Base-by-base conservation (phyloP, 176 grass and related monocot genomes). In the Oryza glumipatula region DNA sequence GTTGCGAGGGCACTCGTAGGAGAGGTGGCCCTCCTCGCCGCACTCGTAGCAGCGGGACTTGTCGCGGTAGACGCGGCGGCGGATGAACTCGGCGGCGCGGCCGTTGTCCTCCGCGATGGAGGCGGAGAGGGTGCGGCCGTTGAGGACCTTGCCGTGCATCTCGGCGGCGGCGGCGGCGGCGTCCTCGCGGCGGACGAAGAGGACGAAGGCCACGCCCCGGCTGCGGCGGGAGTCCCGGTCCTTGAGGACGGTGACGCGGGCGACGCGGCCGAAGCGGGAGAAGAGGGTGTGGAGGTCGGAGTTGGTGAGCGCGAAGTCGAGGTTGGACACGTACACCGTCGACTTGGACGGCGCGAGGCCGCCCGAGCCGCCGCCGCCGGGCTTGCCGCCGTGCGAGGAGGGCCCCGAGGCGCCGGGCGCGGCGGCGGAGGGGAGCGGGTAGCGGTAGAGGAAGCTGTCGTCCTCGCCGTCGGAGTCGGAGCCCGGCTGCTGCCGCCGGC, bases 241-340 rank as follows among this genome's bases (percentile, higher is more conserved):
- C 90, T 98, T 98, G 77, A 95, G 85, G 24, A 99, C 89, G 63
- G 96, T 94, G 81, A 95, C 93, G 76, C 89, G 89, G 6, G 91
- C 96, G n/a, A 96, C 96, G 61, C 90, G 89, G 44, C 96, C 93
- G 77, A 99, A 99, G 78, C 88, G 92, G 85, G 93, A 94, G 89
- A 99, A 96, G 85, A 99, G 88, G 46, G 89, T 88, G 86, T 99
- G 91, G 75, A 99, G 93, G 69, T 99, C 96, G 84, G 96, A 99
- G 86, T 99, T 96, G 86, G 96, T 99, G 78, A 99, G 93, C 22
- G 93, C 64, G 86, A 69, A 96, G 70, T 96, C 91, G 19, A 99
- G 83, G 81, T 94, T 96, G 65, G 93, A 99, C 26, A 94, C 86
- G 81, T 99, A 99, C 58, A 99, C 89, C 21, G 93, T 99, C 46